A percentile compares a stretch with the other conserved stretches of the same genome.
Evolutionary conservation across 495 filamentous ascomycete species (phyloP).

Genomic region (Lophiostoma macrostomum): DNA sequence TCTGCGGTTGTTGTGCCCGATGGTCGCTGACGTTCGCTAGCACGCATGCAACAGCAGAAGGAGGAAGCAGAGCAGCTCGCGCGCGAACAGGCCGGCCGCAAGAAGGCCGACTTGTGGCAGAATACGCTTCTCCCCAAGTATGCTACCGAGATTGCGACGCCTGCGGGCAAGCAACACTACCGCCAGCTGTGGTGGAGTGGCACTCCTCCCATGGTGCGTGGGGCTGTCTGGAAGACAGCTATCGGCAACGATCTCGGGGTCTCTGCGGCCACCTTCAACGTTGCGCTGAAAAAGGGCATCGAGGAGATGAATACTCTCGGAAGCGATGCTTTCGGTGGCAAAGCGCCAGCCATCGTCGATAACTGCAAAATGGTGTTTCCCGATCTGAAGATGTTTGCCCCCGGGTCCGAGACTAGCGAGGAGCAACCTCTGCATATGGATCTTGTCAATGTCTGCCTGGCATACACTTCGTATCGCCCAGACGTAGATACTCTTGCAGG

Average conservation of each 20-base stretch:
- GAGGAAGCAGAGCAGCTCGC: conserved; percentile 52
- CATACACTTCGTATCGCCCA: conserved; percentile 89
- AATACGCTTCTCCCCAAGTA: conserved; percentile 83
- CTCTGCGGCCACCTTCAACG: conserved; percentile 69
- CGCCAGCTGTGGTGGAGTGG: conserved; percentile 95
- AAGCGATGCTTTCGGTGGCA: conserved; percentile 47
- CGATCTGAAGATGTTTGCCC: conserved; percentile 72
- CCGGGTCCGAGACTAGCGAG: conserved; percentile 41
- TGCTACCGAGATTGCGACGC: conserved; percentile 70
- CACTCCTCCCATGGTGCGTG: conserved; percentile 73
- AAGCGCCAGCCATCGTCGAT: conserved; percentile 68
- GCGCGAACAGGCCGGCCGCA: conserved; percentile 64
- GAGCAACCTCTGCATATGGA: conserved; percentile 69
- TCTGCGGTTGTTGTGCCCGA: background rate
- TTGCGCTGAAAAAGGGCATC: conserved; percentile 72
- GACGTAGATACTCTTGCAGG: conserved; percentile 90
- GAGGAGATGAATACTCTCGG: conserved; percentile 52
- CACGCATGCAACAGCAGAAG: conserved; percentile 46
- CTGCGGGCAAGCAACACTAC: conserved; percentile 47
- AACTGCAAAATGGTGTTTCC: conserved; percentile 68
- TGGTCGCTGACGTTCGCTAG: conserved; percentile 21
- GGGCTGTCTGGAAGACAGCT: conserved; percentile 79
- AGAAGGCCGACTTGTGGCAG: conserved; percentile 77
- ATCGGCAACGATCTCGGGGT: conserved; percentile 87
- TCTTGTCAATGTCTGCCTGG: conserved; percentile 76